These are phyloP conservation scores for Carex scoparia DNA, from an alignment of 176 grass and related monocot species.

Conservation along the genomic window DNA sequence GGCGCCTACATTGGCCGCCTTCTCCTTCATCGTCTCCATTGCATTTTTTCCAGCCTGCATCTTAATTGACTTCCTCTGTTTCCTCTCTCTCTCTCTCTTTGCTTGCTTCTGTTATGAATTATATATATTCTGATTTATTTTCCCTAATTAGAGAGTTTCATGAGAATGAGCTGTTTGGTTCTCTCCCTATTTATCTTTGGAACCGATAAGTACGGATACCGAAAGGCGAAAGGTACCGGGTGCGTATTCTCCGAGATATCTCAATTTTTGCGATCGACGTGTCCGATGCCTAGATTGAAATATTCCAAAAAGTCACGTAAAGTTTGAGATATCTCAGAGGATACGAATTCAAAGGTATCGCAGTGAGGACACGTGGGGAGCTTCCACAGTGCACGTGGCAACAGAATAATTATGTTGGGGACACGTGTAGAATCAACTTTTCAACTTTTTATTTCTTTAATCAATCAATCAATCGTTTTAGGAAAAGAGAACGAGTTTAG, in stretches of 20 bases:
- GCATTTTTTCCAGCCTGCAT: constrained; percentile 27
- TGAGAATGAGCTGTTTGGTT: neutral
- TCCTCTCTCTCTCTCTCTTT: neutral
- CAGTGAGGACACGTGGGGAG: neutral
- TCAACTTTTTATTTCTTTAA: neutral
- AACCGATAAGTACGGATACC: neutral
- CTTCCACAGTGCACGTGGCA: neutral
- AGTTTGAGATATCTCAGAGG: too few species aligned
- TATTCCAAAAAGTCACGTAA: too few species aligned
- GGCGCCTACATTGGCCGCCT: constrained; percentile 26
- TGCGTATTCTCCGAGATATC: too few species aligned
- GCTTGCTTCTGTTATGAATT: neutral
- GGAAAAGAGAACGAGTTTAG: neutral
- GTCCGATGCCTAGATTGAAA: too few species aligned
- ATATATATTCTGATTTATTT: neutral
- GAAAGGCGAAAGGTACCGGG: neutral
- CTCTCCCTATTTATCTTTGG: neutral
- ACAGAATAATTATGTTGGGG: neutral
- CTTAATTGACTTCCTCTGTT: neutral
- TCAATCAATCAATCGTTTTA: neutral
- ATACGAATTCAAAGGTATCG: too few species aligned
- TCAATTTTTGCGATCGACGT: too few species aligned
- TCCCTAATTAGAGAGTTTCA: neutral
- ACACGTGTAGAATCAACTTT: neutral
- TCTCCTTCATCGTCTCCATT: constrained; percentile 27